Evolutionary conservation across 202 grass and related monocot genomes (phyloP).

Genomic region (Schoenoplectus triqueter): DNA sequence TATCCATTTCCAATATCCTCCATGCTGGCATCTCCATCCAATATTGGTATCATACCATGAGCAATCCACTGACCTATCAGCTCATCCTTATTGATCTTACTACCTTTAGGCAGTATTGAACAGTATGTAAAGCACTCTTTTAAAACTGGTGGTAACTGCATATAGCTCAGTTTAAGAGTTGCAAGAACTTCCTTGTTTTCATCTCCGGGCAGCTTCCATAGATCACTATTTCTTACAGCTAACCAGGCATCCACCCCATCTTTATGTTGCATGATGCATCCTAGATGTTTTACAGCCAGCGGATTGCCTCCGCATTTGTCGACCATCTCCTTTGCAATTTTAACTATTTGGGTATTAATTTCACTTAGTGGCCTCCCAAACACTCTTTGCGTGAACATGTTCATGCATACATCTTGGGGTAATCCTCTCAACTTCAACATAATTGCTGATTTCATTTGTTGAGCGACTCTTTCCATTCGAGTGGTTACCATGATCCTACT

Average conservation of each 20-base stretch:
- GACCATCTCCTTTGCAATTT: conserved; percentile 35
- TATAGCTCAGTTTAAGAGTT: conserved; percentile 59
- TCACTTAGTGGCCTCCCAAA: neutral
- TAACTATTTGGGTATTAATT: neutral
- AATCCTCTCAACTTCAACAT: neutral
- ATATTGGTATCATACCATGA: conserved; percentile 38
- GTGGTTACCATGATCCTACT: conserved; percentile 55
- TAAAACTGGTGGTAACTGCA: conserved; percentile 50
- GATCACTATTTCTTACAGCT: conserved; percentile 19
- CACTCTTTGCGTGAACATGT: conserved; percentile 30
- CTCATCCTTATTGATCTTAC: conserved; percentile 48
- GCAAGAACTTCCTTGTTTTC: conserved; percentile 48
- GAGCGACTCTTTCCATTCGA: conserved; percentile 10
- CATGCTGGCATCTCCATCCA: conserved; percentile 32
- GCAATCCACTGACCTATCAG: conserved; percentile 68
- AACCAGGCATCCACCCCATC: neutral
- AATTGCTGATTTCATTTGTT: neutral
- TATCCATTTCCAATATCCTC: conserved; percentile 45
- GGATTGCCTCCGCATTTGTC: conserved; percentile 43
- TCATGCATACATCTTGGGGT: conserved; percentile 31
- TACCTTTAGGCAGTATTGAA: conserved; percentile 66
- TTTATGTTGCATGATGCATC: neutral
- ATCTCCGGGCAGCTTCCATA: conserved; percentile 34
- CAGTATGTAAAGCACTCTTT: conserved; percentile 62
- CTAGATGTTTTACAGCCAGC: conserved; percentile 37